Evolutionary conservation across 352 stramenopile genomes (phyloP).

Genomic region (Pythium aristosporum): DNA sequence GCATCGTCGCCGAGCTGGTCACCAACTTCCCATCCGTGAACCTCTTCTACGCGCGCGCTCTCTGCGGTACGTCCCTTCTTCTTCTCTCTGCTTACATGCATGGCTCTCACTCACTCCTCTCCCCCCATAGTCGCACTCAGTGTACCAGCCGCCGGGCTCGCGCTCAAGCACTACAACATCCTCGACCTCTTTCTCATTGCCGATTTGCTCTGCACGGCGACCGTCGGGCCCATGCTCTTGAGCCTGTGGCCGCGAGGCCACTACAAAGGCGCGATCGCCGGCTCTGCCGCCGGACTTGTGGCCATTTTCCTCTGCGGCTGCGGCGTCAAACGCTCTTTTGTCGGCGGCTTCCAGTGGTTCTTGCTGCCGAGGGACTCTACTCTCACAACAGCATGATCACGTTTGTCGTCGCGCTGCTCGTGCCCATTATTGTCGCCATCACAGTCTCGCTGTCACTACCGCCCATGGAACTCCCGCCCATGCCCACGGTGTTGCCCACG

Average conservation of each 20-base stretch:
- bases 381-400: constrained; percentile 78
- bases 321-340: constrained; percentile 53
- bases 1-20: constrained; percentile 65
- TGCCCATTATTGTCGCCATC: constrained; percentile 54
- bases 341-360: constrained; percentile 79
- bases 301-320: constrained; percentile 71
- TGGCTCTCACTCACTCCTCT: too few species aligned
- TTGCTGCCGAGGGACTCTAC: constrained; percentile 73
- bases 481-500: too few species aligned
- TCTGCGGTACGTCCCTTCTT: constrained; percentile 29
- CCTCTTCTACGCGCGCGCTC: constrained; percentile 48
- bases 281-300: constrained; percentile 52
- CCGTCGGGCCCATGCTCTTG: constrained; percentile 70
- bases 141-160: constrained; percentile 61
- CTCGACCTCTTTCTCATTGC: constrained; percentile 77
- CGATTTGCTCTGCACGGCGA: constrained; percentile 68
- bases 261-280: constrained; percentile 40
- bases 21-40: constrained; percentile 66
- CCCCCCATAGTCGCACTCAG: constrained; percentile 31
- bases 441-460: constrained; percentile 50
- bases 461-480: neutral
- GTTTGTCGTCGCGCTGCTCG: constrained; percentile 66
- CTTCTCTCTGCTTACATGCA: too few species aligned
- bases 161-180: constrained; percentile 65
- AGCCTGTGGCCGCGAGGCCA: constrained; percentile 49